phyloP scores from a whole-genome alignment of 208 protist genomes.

The Leishmania amazonensis region DNA sequence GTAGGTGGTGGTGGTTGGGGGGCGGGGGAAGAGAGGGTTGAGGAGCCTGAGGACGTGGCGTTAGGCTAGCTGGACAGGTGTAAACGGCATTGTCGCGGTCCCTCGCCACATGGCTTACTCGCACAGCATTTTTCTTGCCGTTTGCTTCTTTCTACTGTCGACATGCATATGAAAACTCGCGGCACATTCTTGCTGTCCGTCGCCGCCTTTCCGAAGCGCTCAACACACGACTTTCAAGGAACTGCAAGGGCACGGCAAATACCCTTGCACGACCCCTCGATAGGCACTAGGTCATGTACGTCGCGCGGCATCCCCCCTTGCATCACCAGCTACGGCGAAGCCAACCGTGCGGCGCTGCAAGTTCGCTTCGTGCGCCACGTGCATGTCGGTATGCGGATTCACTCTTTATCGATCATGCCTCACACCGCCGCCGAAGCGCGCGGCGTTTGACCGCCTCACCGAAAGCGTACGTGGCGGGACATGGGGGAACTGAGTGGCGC shows the following conservation, averaged over 20 bases:
- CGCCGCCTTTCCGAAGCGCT: background rate
- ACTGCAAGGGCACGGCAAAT: background rate
- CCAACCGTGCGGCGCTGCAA: background rate
- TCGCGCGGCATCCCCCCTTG: background rate
- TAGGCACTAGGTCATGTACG: background rate
- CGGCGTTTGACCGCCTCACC: background rate
- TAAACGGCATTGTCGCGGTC: background rate
- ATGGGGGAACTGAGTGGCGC: background rate
- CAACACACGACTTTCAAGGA: background rate
- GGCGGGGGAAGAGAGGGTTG: background rate
- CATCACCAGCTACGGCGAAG: background rate
- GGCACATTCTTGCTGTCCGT: background rate
- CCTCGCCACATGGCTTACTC: background rate
- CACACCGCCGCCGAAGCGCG: background rate
- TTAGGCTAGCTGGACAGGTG: background rate
- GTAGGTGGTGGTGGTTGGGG: too few species aligned
- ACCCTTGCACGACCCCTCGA: background rate
- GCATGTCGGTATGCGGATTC: background rate
- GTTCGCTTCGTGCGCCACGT: background rate
- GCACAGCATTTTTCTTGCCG: background rate
- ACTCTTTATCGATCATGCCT: background rate
- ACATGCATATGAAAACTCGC: background rate
- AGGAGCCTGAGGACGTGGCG: background rate
- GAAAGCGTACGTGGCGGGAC: conserved; percentile 4
- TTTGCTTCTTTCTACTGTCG: background rate